Percentiles rank a stretch among this genome's conserved stretches.
phyloP scores from a whole-genome alignment of 2,329 filamentous ascomycete species.

The Cordyceps cateniannulata region DNA sequence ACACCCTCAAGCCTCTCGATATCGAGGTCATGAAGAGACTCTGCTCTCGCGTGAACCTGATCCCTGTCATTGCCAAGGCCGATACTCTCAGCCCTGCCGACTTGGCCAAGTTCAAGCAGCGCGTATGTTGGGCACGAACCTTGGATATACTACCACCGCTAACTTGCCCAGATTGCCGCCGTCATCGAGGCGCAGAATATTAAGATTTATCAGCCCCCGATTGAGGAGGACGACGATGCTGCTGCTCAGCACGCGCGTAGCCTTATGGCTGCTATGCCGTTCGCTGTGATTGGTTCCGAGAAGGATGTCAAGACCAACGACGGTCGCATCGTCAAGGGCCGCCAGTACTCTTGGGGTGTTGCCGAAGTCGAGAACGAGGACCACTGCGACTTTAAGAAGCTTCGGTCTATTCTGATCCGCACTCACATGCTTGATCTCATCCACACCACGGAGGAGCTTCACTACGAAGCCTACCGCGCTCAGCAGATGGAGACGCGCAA shows the following conservation, averaged over 20 bases:
- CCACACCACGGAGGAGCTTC: slow-evolving; percentile 97
- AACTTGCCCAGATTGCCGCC: slow-evolving; percentile 65
- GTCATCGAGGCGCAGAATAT: slow-evolving; percentile 98
- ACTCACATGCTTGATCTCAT: slow-evolving; percentile 99
- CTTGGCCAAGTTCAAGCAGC: slow-evolving; percentile 88
- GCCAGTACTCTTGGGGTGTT: slow-evolving; percentile 98
- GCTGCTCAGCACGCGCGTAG: slow-evolving; percentile 91
- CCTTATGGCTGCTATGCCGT: slow-evolving; percentile 95
- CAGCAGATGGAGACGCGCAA: slow-evolving; percentile 99
- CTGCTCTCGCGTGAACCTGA: slow-evolving; percentile 95
- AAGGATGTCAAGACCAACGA: slow-evolving; percentile 98
- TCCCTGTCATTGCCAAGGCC: slow-evolving; percentile 97
- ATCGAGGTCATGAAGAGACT: slow-evolving; percentile 99
- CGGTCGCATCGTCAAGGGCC: slow-evolving; percentile 95
- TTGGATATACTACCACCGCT: slow-evolving; percentile 15
- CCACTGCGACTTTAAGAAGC: slow-evolving; percentile 99
- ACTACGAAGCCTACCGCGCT: slow-evolving; percentile 98
- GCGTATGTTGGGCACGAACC: slow-evolving; percentile 51
- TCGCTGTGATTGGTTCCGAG: slow-evolving; percentile 97
- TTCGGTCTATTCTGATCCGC: slow-evolving; percentile 95
- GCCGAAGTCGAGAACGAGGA: slow-evolving; percentile 99
- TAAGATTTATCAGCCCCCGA: slow-evolving; percentile 97
- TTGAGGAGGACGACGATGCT: slow-evolving; percentile 97
- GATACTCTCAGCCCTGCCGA: slow-evolving; percentile 93
- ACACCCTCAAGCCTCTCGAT: slow-evolving; percentile 96